A percentile compares a stretch with the other conserved stretches of the same genome.
phyloP scores from a whole-genome alignment of 306 rosid genomes.

The Neltuma alba region DNA sequence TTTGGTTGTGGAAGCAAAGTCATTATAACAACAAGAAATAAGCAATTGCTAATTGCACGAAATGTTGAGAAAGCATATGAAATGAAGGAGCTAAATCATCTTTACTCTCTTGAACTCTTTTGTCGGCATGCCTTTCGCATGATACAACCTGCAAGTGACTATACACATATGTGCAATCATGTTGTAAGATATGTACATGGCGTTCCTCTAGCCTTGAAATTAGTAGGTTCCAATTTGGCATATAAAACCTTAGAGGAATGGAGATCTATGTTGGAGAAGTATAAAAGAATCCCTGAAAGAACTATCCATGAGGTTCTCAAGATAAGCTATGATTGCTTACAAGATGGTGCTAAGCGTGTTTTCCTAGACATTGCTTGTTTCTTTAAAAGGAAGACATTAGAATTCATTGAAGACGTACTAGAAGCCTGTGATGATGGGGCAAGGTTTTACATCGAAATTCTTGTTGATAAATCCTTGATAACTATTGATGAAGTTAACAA shows the following conservation, averaged over 20 bases:
- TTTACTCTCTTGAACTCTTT: background rate
- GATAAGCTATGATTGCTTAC: conserved; percentile 2
- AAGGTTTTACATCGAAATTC: background rate
- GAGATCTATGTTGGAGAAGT: no score
- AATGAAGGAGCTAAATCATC: conserved; percentile 1
- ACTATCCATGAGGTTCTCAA: background rate
- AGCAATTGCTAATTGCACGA: background rate
- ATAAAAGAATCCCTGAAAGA: background rate
- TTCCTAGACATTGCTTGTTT: conserved; percentile 7
- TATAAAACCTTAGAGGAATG: no score
- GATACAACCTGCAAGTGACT: background rate
- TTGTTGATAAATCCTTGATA: background rate
- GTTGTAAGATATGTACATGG: background rate
- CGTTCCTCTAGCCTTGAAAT: no score
- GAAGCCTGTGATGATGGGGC: background rate
- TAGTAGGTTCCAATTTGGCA: no score
- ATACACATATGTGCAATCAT: background rate
- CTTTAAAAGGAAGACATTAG: conserved; percentile 18
- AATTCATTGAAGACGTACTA: conserved; percentile 20
- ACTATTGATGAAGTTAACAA: background rate
- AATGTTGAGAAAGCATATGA: background rate
- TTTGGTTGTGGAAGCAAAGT: background rate
- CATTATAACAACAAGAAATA: conserved; percentile 14
- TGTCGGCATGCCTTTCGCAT: background rate
- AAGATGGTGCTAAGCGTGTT: background rate